Evolutionary conservation across 2,329 filamentous ascomycete species (phyloP), one percentile per base, ranked within the genome.

Genomic region (Colletotrichum simmondsii): DNA sequence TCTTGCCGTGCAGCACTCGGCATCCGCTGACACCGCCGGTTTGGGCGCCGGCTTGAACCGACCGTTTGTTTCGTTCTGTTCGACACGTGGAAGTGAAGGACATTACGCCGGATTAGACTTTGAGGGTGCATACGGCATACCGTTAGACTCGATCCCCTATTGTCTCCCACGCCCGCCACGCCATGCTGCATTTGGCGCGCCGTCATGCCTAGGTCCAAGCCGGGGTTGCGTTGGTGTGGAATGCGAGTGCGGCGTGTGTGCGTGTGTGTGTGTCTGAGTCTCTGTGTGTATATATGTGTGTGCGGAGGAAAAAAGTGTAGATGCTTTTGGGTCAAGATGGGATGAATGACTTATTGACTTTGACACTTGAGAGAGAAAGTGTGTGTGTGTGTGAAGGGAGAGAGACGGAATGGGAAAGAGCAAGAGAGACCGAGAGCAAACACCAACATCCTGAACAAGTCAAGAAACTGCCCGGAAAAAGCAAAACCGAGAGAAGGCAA

Each of bases 201-300:
- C 28, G 19, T 32, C 61, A 69, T 60, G 70, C 54, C 59, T 62
- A 26, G 19, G 26, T 16, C 26, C 37, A 42, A 28, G 59, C 54
- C 64, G n/a, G 68, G 58, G 57, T 59, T 59, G 12, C 24, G 26
- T 68, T 53, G n/a, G 24, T 63, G 58, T 32, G 72, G 71, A 75
- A 3, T 22, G 77, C 71, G 76, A 78, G 78, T 37, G 42, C 77
- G 46, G 37, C 30, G 52, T 42, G 52, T 4, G 60, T 56, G 37
- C 22, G 49, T 30, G 65, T 60, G 64, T 49, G 65, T 46, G 67
- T 46, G 16, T 35, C 37, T 22, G 56, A 60, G 42, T 42, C 56
- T 26, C 49, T 59, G 59, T 30, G 65, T 57, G 54, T 49, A 62
- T 46, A 64, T 46, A 12, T 22, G 56, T 64, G 42, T 42, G 60